Conservation (phyloP, 192 early-diverging fungal species). For the Umbelopsis ramanniana region DNA sequence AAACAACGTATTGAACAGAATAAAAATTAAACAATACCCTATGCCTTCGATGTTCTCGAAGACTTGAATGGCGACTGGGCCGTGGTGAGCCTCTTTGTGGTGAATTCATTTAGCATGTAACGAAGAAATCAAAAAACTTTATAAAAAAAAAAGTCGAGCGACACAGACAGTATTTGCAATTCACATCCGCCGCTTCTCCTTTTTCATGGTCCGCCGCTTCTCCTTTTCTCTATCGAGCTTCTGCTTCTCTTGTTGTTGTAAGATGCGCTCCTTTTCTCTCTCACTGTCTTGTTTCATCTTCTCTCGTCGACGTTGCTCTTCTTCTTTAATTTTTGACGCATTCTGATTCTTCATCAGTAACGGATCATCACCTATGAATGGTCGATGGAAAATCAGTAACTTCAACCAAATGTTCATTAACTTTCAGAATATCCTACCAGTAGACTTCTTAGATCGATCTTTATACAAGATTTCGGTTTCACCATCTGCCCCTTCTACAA, state of each 20-base stretch:
- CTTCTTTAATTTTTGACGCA: conserved; percentile 59
- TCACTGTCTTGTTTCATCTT: conserved; percentile 53
- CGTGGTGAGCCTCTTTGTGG: conserved; percentile 18
- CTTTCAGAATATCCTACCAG: not conserved
- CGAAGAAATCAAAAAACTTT: not conserved
- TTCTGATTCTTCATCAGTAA: conserved; percentile 61
- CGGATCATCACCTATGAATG: conserved; percentile 20
- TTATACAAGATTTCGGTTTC: conserved; percentile 69
- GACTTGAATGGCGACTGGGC: conserved; percentile 17
- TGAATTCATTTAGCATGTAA: conserved; percentile 12
- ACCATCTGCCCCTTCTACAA: conserved; percentile 60
- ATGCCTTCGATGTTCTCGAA: conserved; percentile 16
- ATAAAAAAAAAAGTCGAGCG: not conserved
- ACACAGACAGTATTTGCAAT: not conserved
- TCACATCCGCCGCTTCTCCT: conserved; percentile 58
- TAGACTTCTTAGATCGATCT: conserved; percentile 36
- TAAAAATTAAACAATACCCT: conserved; percentile 2
- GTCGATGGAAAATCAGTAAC: not conserved
- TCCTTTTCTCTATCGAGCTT: conserved; percentile 49
- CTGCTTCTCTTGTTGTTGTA: conserved; percentile 56
- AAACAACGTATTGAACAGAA: not conserved
- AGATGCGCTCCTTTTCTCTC: conserved; percentile 58
- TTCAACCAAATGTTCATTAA: not conserved
- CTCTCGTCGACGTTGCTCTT: conserved; percentile 54
- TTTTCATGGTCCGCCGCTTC: conserved; percentile 56